Evolutionary conservation across 1,284 basidiomycete genomes (phyloP), one percentile per base, ranked within the genome.

Genomic region (Leccinum cinnamomeum): DNA sequence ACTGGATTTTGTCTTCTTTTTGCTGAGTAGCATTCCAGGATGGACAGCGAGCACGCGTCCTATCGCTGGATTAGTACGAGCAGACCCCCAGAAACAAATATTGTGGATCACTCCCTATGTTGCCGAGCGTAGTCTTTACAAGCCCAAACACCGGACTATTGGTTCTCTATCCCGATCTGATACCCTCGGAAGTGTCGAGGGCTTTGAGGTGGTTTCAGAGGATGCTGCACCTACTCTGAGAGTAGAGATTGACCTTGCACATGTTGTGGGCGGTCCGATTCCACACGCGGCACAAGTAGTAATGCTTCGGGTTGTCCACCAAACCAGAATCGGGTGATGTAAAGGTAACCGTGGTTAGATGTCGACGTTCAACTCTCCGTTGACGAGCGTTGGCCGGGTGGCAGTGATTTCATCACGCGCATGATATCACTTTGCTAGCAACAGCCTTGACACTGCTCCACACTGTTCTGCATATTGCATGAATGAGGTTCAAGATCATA

Each of bases 1-100:
- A 50, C 39, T n/a, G 12, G 62, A 23, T 28, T n/a, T 44, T 33
- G 16, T 55, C 37, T 61, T 54, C n/a, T 14, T 44, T 56, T 60
- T 50, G 20, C 60, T 65, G 57, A 66, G 44, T 44, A 33, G 7
- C n/a, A 53, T 46, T 11, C 56, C 66, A 90, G 84, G 80, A 83
- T 37, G 77, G 81, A 53, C 81, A 84, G 67, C 79, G 82, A 61
- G 78, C 79, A 33, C 80, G 82, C 55, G 86, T 86, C 0, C 84
- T 98, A 6, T 95, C 97, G 1, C 80, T 99, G 67, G 97, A 99
- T 74, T 28, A 28, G 92, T 99, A 53, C 89, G 94, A 16, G 97
- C 95, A 1, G 94, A 97, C 69, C 92, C 88, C 2, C 87, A 88
- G 48, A 90, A 89, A 58, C 97, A 99, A 76, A 82, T 96, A 11